These are phyloP conservation scores for Mycena epipterygia DNA, from an alignment of 768 basidiomycete species.

Conservation along the genomic window DNA sequence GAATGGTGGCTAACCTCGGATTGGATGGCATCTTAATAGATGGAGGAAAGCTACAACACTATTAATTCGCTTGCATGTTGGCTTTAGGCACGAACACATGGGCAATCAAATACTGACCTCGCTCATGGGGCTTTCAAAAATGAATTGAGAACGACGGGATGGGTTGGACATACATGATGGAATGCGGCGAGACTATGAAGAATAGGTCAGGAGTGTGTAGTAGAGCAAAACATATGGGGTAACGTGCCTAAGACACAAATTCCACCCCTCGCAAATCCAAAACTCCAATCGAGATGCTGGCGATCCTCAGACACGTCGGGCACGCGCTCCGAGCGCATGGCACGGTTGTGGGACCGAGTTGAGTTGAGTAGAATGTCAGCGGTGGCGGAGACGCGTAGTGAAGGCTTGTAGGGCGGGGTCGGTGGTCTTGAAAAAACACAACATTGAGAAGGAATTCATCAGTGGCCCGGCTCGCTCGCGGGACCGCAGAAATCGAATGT, in stretches of 20 bases:
- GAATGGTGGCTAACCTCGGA: background rate
- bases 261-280: conserved; percentile 6
- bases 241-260: conserved; percentile 3
- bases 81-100: background rate
- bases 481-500: too few relatives aligned
- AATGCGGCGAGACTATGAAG: too few relatives aligned
- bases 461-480: too few relatives aligned
- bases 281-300: background rate
- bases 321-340: background rate
- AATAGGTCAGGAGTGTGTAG: too few relatives aligned
- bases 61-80: background rate
- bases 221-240: background rate
- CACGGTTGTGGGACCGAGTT: conserved; percentile 4
- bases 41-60: background rate
- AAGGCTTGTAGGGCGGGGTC: too few relatives aligned
- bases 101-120: background rate
- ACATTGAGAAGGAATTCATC: too few relatives aligned
- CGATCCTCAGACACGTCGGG: background rate
- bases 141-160: background rate
- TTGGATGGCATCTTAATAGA: background rate
- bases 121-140: background rate
- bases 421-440: too few relatives aligned
- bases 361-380: conserved; percentile 4
- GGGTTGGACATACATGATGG: too few relatives aligned
- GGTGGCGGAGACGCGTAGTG: background rate